These are phyloP conservation scores for Firmiana major DNA, from an alignment of 345 rosid genomes.

Conservation along the genomic window DNA sequence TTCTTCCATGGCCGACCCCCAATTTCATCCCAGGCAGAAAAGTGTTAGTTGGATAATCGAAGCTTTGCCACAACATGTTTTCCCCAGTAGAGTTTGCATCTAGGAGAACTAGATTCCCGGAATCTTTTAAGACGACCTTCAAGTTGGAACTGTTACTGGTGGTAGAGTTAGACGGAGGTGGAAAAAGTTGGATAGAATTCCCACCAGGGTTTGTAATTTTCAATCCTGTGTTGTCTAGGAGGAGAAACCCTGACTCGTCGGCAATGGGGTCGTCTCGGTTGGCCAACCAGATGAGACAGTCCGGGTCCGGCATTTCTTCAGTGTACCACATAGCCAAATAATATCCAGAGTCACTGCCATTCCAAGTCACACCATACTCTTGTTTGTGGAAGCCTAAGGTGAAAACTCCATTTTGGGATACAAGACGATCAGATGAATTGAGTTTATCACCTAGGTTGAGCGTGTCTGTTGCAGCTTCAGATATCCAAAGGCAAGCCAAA, in stretches of 20 bases:
- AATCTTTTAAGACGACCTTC: background rate
- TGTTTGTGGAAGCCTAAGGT: background rate
- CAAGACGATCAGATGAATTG: background rate
- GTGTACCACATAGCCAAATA: background rate
- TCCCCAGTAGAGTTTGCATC: background rate
- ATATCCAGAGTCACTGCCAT: background rate
- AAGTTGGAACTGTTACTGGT: background rate
- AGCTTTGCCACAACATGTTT: background rate
- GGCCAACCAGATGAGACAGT: background rate
- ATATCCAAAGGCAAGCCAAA: background rate
- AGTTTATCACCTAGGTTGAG: background rate
- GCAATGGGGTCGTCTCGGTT: background rate
- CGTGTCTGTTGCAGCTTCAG: background rate
- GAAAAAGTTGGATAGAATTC: background rate
- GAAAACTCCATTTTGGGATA: background rate
- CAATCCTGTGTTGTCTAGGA: background rate
- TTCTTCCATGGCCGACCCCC: background rate
- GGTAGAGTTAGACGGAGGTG: background rate
- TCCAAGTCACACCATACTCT: background rate
- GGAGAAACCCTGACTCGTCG: background rate
- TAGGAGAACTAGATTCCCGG: background rate
- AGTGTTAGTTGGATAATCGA: background rate
- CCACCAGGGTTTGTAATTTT: background rate
- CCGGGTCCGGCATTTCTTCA: too few relatives aligned
- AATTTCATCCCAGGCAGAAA: constrained; percentile 6